Base-by-base conservation (phyloP, 345 rosid genomes). In the Boechera retrofracta region DNA sequence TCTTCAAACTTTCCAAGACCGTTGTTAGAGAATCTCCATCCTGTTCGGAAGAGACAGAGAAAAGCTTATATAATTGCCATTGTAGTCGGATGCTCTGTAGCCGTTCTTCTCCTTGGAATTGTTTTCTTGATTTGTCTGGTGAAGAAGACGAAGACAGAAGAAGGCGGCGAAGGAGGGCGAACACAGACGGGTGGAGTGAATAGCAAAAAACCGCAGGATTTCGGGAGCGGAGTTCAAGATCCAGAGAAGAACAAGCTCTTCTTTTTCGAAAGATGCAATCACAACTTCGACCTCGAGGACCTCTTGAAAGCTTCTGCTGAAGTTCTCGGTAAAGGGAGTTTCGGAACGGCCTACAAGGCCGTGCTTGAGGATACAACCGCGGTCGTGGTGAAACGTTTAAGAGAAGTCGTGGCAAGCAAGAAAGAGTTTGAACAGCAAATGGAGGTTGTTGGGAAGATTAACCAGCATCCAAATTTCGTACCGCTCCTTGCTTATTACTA, bases 221-320 rank as follows among this genome's bases (percentile, higher is more conserved):
- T 92, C 5, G 97, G 93, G 13, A 89, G 97, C 32, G 96, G 96
- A 38, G 92, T 92, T 70, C 97, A 92, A 82, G 96, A 86, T 75
- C 85, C 96, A 0, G 96, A 92, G 83, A 92, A 90, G 83, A 92
- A 92, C 85, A 92, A 86, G 53, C 82, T 91, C 68, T 79, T 85
- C 74, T 91, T 91, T 83, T 89, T 88, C 7, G 90, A 86, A n/a
- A 91, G 90, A 6, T 86, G 89, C 48, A 71, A 75, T 71, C 87
- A 80, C 60, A 81, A 67, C 59, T 92, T 92, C 51, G 92, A 92
- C 74, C 88, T 92, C 0, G 97, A 92, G 82, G 97, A 92, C 80
- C 80, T 92, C 54, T 74, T 92, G 83, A 88, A 89, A 79, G 97
- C 97, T 60, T 92, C 97, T 0, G 97, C 97, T 4, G 97, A 92